A percentile compares a stretch with the other conserved stretches of the same genome.
phyloP scores from a whole-genome alignment of 2,329 filamentous ascomycete genomes.

The Acarospora socialis region DNA sequence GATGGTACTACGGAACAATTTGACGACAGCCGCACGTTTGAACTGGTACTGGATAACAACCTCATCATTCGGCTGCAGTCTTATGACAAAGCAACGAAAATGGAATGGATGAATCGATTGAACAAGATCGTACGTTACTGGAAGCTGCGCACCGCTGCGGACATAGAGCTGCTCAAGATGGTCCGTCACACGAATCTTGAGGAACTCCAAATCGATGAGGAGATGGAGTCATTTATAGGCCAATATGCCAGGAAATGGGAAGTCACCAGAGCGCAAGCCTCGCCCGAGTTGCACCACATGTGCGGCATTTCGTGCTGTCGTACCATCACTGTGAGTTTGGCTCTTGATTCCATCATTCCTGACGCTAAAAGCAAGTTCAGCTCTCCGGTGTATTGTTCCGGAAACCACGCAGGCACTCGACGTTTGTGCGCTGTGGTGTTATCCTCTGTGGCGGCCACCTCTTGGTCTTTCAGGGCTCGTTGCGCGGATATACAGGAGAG shows the following conservation, averaged over 20 bases:
- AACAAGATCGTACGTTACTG: conserved; percentile 46
- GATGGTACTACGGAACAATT: conserved; percentile 40
- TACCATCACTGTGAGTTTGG: conserved; percentile 35
- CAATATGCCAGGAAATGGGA: conserved; percentile 57
- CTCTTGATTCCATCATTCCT: conserved; percentile 1
- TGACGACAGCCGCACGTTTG: conserved; percentile 45
- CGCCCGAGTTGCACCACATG: conserved; percentile 51
- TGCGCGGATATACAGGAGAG: conserved; percentile 40
- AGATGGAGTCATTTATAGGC: conserved; percentile 49
- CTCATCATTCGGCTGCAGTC: conserved; percentile 47
- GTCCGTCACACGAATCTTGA: conserved; percentile 45
- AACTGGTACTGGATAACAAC: conserved; percentile 46
- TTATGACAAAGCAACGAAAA: conserved; percentile 41
- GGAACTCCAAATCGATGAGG: conserved; percentile 49
- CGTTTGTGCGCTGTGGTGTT: conserved; percentile 46
- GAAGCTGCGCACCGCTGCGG: conserved; percentile 40
- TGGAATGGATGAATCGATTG: conserved; percentile 48
- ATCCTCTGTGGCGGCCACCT: conserved; percentile 47
- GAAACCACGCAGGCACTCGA: conserved; percentile 47
- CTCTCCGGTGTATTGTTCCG: conserved; percentile 49
- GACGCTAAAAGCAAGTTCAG: conserved; percentile 16
- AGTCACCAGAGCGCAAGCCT: conserved; percentile 48
- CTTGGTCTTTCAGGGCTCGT: conserved; percentile 46
- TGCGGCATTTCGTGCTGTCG: conserved; percentile 51
- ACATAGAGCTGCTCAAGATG: conserved; percentile 43